Conservation (phyloP, 345 rosid genomes). For the Citropsis articulata region DNA sequence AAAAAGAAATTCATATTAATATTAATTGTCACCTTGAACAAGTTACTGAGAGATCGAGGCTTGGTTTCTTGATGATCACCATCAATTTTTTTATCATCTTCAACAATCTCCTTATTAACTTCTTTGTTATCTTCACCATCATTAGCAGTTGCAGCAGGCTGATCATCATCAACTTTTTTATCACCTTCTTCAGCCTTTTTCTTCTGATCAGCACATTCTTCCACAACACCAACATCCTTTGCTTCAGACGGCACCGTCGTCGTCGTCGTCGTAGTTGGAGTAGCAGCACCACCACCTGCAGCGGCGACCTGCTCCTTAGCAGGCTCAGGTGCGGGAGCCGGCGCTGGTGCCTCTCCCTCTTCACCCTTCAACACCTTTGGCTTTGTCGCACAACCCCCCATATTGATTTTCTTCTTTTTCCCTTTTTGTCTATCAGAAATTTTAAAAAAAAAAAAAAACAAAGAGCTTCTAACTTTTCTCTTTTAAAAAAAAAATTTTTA, state of each 20-base stretch:
- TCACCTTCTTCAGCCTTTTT: conserved; percentile 20
- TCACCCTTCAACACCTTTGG: conserved; percentile 43
- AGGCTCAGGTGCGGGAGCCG: conserved; percentile 19
- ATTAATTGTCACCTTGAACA: conserved; percentile 37
- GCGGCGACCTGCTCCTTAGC: conserved; percentile 14
- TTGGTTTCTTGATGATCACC: conserved; percentile 30
- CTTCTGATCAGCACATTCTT: conserved; percentile 18
- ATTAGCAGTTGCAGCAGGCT: background rate
- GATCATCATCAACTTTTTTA: background rate
- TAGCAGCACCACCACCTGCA: background rate
- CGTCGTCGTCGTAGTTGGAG: too few species aligned
- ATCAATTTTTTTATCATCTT: conserved; percentile 10
- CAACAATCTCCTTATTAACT: conserved; percentile 14
- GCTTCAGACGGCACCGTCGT: background rate
- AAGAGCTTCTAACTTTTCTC: background rate
- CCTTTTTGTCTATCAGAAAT: background rate
- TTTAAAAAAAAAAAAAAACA: background rate
- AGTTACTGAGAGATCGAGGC: conserved; percentile 35
- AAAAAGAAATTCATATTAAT: background rate
- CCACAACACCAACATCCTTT: conserved; percentile 12
- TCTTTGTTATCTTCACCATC: background rate
- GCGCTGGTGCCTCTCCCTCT: conserved; percentile 18
- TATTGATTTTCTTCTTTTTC: background rate
- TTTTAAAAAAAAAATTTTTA: background rate
- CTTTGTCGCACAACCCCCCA: conserved; percentile 53